A percentile compares a stretch with the other conserved stretches of the same genome.
Evolutionary conservation across 352 stramenopile genomes (phyloP).

Genomic region (Phytophthora hybrid): DNA sequence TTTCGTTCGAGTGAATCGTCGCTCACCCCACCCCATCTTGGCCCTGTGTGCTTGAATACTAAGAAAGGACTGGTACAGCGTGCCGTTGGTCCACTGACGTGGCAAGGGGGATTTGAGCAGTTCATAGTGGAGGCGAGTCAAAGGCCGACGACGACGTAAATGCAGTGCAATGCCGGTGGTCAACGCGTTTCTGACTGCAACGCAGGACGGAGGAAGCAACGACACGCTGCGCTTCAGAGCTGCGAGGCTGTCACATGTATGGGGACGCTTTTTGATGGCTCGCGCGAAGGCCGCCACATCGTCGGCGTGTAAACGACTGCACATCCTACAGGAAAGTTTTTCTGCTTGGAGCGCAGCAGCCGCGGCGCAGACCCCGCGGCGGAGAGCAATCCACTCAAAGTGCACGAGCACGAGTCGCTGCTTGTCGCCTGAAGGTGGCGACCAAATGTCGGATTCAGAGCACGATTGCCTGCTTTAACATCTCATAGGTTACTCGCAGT

Average conservation of each 20-base stretch:
- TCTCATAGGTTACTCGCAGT: not conserved
- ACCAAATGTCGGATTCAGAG: not conserved
- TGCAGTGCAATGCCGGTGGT: constrained; percentile 17
- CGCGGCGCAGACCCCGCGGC: constrained; percentile 3
- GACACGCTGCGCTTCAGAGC: constrained; percentile 16
- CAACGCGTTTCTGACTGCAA: constrained; percentile 16
- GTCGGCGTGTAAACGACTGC: constrained; percentile 19
- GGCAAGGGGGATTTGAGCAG: constrained; percentile 10
- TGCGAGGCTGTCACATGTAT: constrained; percentile 16
- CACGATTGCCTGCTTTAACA: constrained; percentile 2
- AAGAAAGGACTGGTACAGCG: constrained; percentile 11
- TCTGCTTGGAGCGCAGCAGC: constrained; percentile 32
- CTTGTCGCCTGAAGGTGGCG: not conserved
- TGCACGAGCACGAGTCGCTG: not conserved
- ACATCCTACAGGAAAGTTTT: constrained; percentile 33
- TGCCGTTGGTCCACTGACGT: constrained; percentile 10
- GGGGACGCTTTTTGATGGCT: constrained; percentile 10
- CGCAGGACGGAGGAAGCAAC: constrained; percentile 7
- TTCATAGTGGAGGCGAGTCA: constrained; percentile 4
- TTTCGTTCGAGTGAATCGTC: constrained; percentile 26
- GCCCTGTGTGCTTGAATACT: constrained; percentile 34
- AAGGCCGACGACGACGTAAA: not conserved
- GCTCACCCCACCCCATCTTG: constrained; percentile 18
- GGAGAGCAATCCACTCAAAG: constrained; percentile 23
- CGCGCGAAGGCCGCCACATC: not conserved